Evolutionary conservation across 305 asterid species (phyloP), one percentile per base, ranked within the genome.

Genomic region (Solanum aculeatissimum): DNA sequence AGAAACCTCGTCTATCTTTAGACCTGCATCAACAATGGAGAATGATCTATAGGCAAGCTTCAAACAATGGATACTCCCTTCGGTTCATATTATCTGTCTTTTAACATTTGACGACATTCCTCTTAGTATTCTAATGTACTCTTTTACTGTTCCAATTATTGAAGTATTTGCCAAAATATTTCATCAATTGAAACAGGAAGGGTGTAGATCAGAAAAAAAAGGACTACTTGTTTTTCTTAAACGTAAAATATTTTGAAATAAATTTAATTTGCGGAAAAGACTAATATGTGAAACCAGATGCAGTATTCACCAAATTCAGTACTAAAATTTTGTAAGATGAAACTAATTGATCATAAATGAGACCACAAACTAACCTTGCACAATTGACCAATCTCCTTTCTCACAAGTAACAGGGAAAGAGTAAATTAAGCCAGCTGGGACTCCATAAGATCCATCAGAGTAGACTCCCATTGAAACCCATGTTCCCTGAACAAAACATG

Each of bases 391-490:
- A 75, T 92, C 92, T 87, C 98, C 99, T 40, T 91, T 93, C 62
- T 92, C 84, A 78, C 98, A 96, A 80, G 94, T 91, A 49, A 96
- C 98, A 0, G 99, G 99, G 87, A 92, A 96, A 25, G 98, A 96
- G 86, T 94, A 96, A n/a, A 96, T 87, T 77, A 96, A 87, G 62
- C 97, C 99, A 7, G 91, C 81, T 18, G 94, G 96, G 16, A 96
- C 65, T 21, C 95, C 95, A 71, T 96, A 94, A 7, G 99, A 94
- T 66, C 98, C 99, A 91, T 96, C 97, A 15, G 98, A 96, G 43
- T 60, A 91, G 19, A 94, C 98, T 60, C 98, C 99, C 98, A 93
- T 96, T 19, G 99, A 96, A 54, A 96, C 98, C 95, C 97, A 96
- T 82, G 88, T 89, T 18, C 95, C 98, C 99, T 96, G 81, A 1